Evolutionary conservation across 2,329 filamentous ascomycete genomes (phyloP).

Genomic region (Fusarium continuum): DNA sequence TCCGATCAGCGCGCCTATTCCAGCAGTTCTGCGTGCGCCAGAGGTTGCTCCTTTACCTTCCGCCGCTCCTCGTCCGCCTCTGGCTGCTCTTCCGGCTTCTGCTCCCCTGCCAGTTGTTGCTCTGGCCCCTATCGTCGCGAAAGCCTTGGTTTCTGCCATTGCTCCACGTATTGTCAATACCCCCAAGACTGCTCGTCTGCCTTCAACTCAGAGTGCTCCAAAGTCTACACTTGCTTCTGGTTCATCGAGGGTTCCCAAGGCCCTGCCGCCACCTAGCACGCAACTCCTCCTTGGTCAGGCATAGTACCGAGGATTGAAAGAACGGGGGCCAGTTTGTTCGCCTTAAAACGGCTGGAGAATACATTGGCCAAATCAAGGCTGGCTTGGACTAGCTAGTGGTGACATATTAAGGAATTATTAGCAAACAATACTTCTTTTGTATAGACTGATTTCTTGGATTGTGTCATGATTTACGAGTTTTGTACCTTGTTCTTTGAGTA

Average conservation of each 20-base stretch:
- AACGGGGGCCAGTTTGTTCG: neutral
- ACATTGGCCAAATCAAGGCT: neutral
- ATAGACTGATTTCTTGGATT: neutral
- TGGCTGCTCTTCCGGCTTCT: constrained; percentile 2
- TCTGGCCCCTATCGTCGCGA: constrained; percentile 22
- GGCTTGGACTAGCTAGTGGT: neutral
- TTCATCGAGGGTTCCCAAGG: neutral
- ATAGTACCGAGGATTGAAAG: accelerated
- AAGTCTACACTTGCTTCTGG: constrained; percentile 5
- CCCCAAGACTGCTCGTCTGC: constrained; percentile 7
- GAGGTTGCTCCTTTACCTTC: constrained; percentile 3
- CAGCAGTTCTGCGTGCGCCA: constrained; percentile 6
- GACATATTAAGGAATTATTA: too few species aligned
- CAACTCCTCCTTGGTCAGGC: neutral
- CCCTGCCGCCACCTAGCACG: neutral
- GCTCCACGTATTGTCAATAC: neutral
- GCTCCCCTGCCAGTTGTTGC: constrained; percentile 20
- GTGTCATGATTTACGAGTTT: constrained; percentile 4
- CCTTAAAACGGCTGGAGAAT: too few species aligned
- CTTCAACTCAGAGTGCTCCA: constrained; percentile 11
- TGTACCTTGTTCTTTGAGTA: neutral
- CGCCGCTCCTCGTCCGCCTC: constrained; percentile 12
- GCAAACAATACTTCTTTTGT: neutral
- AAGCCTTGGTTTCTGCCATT: constrained; percentile 5
- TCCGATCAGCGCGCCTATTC: neutral